Conservation (phyloP, 1,284 basidiomycete species). For the Puccinia coronata region DNA sequence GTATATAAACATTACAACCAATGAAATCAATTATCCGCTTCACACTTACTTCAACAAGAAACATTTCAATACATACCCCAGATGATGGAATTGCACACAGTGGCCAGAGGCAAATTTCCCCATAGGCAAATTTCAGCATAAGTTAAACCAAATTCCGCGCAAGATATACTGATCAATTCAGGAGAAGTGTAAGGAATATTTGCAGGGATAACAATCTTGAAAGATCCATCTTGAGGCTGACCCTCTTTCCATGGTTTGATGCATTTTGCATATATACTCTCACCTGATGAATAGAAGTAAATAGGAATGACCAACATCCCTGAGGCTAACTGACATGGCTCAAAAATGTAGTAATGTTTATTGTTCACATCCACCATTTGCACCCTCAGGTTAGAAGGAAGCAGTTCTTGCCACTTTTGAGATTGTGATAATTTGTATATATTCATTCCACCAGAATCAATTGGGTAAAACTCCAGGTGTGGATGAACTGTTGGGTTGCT, state of each 20-base stretch:
- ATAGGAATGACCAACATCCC: neutral
- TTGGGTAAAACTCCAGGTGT: neutral
- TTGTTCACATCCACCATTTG: neutral
- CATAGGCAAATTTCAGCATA: neutral
- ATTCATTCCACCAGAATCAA: neutral
- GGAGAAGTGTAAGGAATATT: neutral
- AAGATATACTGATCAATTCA: neutral
- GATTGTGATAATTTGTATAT: constrained; percentile 16
- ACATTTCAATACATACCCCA: too few species aligned
- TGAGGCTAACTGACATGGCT: neutral
- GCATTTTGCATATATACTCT: neutral
- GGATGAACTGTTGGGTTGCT: neutral
- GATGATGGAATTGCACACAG: too few species aligned
- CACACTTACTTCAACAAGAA: too few species aligned
- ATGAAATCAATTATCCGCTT: too few species aligned
- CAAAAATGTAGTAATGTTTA: constrained; percentile 6
- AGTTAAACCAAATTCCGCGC: neutral
- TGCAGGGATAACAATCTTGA: too few species aligned
- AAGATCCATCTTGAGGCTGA: too few species aligned
- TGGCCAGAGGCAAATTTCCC: neutral
- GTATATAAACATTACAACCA: neutral
- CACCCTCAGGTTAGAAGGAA: neutral
- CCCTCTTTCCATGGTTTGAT: neutral
- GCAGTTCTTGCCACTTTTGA: neutral
- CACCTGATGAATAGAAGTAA: neutral